Base-by-base conservation (phyloP, 257 asterid species). In the Parsonsia alboflavescens region DNA sequence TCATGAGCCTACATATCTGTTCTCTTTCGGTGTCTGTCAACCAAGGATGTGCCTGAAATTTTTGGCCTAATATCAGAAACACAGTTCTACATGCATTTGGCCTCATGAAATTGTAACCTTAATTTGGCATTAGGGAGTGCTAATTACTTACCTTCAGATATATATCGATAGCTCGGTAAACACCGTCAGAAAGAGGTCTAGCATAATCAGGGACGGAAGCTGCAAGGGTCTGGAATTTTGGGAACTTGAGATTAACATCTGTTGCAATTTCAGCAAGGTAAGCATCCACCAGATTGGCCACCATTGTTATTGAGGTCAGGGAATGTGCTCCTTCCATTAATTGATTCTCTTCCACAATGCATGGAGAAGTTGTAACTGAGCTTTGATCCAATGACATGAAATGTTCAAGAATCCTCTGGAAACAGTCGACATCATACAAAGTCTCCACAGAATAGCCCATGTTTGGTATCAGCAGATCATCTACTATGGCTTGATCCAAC, bases 251-350 rank as follows among this genome's bases (percentile, higher is more conserved):
- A 69, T 94, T 89, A 24, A 82, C 90, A 68, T 94, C 98, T 0
- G 93, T 86, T 0, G 97, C 97, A 24, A 94, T 96, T 22, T 94
- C 99, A 63, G 97, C 93, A 70, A 94, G 96, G 73, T 92, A 90
- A 1, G 91, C 80, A 75, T 94, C 99, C 3, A 94, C 96, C 21
- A 94, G 75, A 71, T 89, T 90, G 0, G 96, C 96, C 77, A 92
- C 99, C 86, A 83, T 87, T 8, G 97, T 90, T n/a, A 92, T 73
- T 0, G 95, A 84, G 2, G 88, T 77, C 81, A 92, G 59, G 0
- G 88, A 76, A n/a, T 75, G 84, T 2, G 52, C 50, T 12, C 84
- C 86, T 52, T 86, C 92, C 11, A 71, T 63, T 26, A 83, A 13
- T 62, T 84, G 91, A 26, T 45, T 78, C 72, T 92, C 99, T 76